Conservation (phyloP, 139 green algal genomes). For the Chlamydomonas applanata region DNA sequence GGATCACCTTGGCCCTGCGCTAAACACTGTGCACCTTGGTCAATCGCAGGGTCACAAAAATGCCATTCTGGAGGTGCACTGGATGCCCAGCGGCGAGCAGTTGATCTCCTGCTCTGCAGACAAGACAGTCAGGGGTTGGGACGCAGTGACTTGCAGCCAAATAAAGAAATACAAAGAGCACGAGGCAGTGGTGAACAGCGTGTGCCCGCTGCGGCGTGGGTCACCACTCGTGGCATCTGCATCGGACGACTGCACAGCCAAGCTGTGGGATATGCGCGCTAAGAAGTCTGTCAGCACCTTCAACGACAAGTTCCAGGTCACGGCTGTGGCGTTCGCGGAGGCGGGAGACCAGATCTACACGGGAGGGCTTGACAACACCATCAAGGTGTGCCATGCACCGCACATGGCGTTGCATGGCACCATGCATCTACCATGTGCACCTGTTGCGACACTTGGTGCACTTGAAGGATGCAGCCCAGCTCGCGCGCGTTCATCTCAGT, state of each 20-base stretch:
- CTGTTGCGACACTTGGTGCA: not conserved
- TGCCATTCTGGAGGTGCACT: conserved; percentile 79
- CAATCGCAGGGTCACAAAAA: not conserved
- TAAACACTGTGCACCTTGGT: not conserved
- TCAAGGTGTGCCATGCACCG: conserved; percentile 51
- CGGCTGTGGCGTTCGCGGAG: conserved; percentile 76
- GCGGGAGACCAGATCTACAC: conserved; percentile 87
- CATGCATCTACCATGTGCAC: no score
- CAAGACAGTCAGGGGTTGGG: conserved; percentile 80
- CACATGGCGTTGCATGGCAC: not conserved
- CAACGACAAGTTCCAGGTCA: conserved; percentile 73
- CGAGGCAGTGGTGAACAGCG: conserved; percentile 88
- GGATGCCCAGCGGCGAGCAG: conserved; percentile 79
- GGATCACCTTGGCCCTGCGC: not conserved
- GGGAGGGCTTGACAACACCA: conserved; percentile 83
- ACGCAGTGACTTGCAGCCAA: conserved; percentile 59
- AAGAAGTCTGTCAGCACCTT: conserved; percentile 76
- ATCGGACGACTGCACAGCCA: conserved; percentile 18
- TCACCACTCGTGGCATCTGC: conserved; percentile 78
- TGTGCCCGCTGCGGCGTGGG: conserved; percentile 66
- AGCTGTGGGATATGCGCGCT: conserved; percentile 89
- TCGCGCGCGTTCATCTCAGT: no score
- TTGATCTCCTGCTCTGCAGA: conserved; percentile 84
- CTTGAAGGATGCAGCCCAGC: not conserved
- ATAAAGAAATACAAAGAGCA: conserved; percentile 89